Conservation (phyloP, 192 early-diverging fungal genomes). For the Chytriomyces sp. region DNA sequence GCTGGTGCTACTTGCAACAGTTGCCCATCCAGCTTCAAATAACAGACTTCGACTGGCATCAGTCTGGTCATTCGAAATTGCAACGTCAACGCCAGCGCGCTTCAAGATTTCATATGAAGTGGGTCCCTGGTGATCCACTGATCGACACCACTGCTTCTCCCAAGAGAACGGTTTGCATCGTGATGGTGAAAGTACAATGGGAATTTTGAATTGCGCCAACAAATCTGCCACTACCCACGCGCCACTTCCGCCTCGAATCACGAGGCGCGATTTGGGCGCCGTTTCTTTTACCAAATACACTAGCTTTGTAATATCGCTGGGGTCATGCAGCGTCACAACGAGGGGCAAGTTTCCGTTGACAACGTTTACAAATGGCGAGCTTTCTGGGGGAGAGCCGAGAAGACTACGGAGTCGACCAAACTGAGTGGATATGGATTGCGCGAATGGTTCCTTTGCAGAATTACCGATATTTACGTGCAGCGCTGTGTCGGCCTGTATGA, state of each 20-base stretch:
- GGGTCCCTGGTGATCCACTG: conserved; percentile 53
- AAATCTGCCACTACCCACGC: conserved; percentile 66
- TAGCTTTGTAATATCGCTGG: conserved; percentile 63
- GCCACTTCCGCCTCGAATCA: conserved; percentile 69
- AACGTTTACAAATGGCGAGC: conserved; percentile 10
- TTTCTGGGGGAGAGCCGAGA: background rate
- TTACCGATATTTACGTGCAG: conserved; percentile 68
- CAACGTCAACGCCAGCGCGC: conserved; percentile 67
- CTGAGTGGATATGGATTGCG: conserved; percentile 3
- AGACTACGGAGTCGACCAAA: background rate
- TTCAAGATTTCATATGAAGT: conserved; percentile 60
- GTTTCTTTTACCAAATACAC: conserved; percentile 62
- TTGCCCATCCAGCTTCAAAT: conserved; percentile 79
- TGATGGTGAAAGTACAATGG: conserved; percentile 68
- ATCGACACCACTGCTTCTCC: conserved; percentile 64
- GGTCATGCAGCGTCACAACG: conserved; percentile 28
- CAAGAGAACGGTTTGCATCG: conserved; percentile 69
- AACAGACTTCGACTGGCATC: conserved; percentile 67
- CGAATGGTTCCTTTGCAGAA: conserved; percentile 29
- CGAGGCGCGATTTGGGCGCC: conserved; percentile 1
- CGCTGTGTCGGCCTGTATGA: conserved; percentile 59
- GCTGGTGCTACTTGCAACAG: conserved; percentile 41
- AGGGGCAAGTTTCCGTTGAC: conserved; percentile 15
- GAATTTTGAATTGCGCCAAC: conserved; percentile 56
- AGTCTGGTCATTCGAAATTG: conserved; percentile 55